Percentiles rank a stretch among this genome's conserved stretches.
These are phyloP conservation scores for Neurospora sp. DNA, from an alignment of 2,329 filamentous ascomycete species.

Conservation along the genomic window DNA sequence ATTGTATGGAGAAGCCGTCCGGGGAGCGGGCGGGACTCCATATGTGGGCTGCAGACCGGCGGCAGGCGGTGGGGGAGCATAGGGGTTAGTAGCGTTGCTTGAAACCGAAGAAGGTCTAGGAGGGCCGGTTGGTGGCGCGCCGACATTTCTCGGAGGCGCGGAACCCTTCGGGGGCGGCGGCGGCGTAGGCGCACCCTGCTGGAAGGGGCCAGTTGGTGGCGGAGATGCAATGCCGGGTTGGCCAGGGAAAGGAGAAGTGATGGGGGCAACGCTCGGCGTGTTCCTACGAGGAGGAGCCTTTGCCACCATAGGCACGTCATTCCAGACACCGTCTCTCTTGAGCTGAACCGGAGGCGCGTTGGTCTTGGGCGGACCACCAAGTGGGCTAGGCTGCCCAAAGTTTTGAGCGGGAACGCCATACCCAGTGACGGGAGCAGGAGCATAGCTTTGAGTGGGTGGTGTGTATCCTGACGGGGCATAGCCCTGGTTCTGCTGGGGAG, in stretches of 20 bases:
- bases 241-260: constrained; percentile 66
- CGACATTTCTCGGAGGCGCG: constrained; percentile 47
- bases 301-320: constrained; percentile 81
- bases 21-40: constrained; percentile 50
- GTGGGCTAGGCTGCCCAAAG: constrained; percentile 29
- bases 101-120: constrained; percentile 44
- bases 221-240: constrained; percentile 48
- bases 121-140: constrained; percentile 30
- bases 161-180: constrained; percentile 76
- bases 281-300: constrained; percentile 64
- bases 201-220: constrained; percentile 46
- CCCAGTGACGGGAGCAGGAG: constrained; percentile 22
- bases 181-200: constrained; percentile 52
- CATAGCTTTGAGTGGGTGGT: constrained; percentile 6
- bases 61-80: constrained; percentile 38
- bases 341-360: constrained; percentile 58
- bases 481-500: constrained; percentile 21
- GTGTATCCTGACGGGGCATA: constrained; percentile 23
- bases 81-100: constrained; percentile 50
- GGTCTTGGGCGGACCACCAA: constrained; percentile 55
- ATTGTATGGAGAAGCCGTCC: constrained; percentile 79
- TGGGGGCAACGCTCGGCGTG: constrained; percentile 61
- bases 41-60: constrained; percentile 22
- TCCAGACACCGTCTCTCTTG: constrained; percentile 75
- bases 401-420: constrained; percentile 44